Base-by-base conservation (phyloP, 352 stramenopile species). In the Globisporangium barbulae region DNA sequence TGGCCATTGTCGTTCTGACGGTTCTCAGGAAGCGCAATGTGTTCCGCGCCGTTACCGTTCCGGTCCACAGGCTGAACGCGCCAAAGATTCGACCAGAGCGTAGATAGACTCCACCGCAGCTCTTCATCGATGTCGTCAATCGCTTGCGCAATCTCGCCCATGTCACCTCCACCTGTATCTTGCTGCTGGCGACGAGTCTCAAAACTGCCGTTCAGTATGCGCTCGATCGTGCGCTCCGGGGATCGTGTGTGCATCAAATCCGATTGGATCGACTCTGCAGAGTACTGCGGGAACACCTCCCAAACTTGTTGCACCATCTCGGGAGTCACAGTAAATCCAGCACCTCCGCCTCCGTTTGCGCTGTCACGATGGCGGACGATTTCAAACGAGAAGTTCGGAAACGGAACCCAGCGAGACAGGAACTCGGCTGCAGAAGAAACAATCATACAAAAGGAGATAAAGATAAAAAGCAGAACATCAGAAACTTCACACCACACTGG, bases 251-350 rank as follows among this genome's bases (percentile, higher is more conserved):
- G 70, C 52, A 61, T 62, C 19, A 93, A 66, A 63, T 93, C 83
- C 4, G 65, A 70, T 9, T 68, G 74, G 56, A 93, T 79, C 12
- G 81, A 73, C 42, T 90, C 79, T 0, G 75, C 59, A 0, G 75
- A 79, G 63, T 85, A 89, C 54, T 93, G 83, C 2, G 83, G 83
- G 37, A 93, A 93, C 13, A 93, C 73, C 28, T 93, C 81, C 64
- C 74, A 86, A 13, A 93, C 84, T 37, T 85, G 83, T 50, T 89
- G 81, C 13, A 90, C 28, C 79, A 90, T 93, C 60, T 88, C 81
- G 0, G 81, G 76, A 0, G 73, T 90, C 63, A 89, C 81, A n/a
- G 71, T 72, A 8, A 88, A 79, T 17, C 75, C 76, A 39, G 60
- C 30, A 21, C 64, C 74, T 19, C 65, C 53, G 12, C 56, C 19